Evolutionary conservation across 2,329 filamentous ascomycete genomes (phyloP), one percentile per base, ranked within the genome.

Genomic region (Colletotrichum echinochloae): DNA sequence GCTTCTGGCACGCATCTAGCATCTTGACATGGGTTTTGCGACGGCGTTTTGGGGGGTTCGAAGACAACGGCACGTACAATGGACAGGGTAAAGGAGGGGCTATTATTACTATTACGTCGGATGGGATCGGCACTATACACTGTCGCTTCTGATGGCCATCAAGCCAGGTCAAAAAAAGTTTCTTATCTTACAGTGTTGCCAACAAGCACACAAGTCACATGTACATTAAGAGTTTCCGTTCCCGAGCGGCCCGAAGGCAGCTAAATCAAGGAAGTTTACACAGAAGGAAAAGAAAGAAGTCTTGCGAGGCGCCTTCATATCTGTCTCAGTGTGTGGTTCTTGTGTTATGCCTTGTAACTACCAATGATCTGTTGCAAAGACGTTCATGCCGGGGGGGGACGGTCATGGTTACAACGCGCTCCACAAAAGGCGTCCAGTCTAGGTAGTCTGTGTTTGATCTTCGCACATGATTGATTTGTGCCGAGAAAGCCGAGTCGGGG

Each of bases 1-100:
- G 49, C 48, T 44, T 62, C 20, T 57, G n/a, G 26, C 56, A 59
- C 51, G 44, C 64, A 71, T 68, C 37, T 49, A 59, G 64, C 68
- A 71, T 71, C 35, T 57, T 56, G 20, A 49, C 51, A 57, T 37
- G 63, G 63, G 51, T 41, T 48, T 56, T 63, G 68, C 59, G 65
- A 63, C 39, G 68, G 68, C 68, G 68, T 71, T 68, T 68, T 9
- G 39, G 68, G 52, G 44, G n/a, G n/a, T n/a, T n/a, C n/a, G n/a
- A 63, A 68, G 52, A 60, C 26, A 8, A 67, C 16, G 65, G 51
- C 37, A 54, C 46, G 46, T 39, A 57, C 41, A 59, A 12, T 26
- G 44, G 14, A 12, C 16, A 35, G 44, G 46, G 20, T 8, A 48
- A 65, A 26, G 41, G 46, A 41, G 57, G 55, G 60, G 20, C 37